Base-by-base conservation (phyloP, 129 eudicot genomes). In the Cynara cardunculus region DNA sequence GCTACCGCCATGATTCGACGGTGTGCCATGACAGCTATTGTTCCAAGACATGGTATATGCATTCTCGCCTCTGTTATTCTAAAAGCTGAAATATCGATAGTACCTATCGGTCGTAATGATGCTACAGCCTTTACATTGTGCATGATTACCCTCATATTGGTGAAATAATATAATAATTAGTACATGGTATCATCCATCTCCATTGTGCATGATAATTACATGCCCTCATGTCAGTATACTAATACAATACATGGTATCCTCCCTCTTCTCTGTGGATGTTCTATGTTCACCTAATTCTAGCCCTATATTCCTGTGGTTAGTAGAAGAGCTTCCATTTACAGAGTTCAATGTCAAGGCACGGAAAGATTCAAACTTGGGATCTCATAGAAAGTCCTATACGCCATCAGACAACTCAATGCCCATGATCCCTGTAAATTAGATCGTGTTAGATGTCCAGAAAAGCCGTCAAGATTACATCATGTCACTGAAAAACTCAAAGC, bases 41-140 rank as follows among this genome's bases (percentile, higher is more conserved):
- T 67, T 44, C 22, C 69, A 41, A 68, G 46, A 41, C 44, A 41
- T 26, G 75, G 22, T 69, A 28, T 41, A 71, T 26, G 53, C 75
- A 46, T 78, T 46, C 72, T 34, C 25, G 18, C 65, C 62, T 34
- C 30, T 13, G 46, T 77, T 76, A 35, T 76, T 76, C 56, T 61
- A 59, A 31, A 75, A 13, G 37, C 25, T 24, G 25, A 64, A 64
- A 35, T 39, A 34, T 25, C 61, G 13, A 16, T 32, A 37, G 8
- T 53, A 22, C 0, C 19, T 53, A 53, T 53, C 18, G 64, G 64
- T 53, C 18, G 2, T 53, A 53, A 53, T 49, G 62, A 49, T 49
- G 21, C 6, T 16, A 18, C 19, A 13, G 61, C n/a, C 21, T 2
- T 49, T 49, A 22, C 21, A 49, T 49, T 49, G 62, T 49, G 62